These are phyloP conservation scores for Paecilomyces fulvus DNA, from an alignment of 2,329 filamentous ascomycete species.

Conservation along the genomic window DNA sequence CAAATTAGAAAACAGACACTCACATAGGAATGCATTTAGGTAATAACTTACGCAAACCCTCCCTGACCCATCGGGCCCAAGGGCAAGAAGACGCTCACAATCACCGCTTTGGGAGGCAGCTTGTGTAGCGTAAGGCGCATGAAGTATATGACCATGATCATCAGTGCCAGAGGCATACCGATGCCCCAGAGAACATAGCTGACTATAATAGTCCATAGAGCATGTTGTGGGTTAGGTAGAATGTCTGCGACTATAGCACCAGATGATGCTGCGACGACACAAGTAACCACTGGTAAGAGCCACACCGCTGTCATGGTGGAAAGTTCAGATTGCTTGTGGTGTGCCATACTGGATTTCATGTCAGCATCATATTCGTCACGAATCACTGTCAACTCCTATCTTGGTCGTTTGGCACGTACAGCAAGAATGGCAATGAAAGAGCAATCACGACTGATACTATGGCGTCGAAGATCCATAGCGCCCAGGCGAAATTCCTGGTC, in stretches of 20 bases:
- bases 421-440: slow-evolving; percentile 49
- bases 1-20: slow-evolving; percentile 3
- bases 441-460: slow-evolving; percentile 46
- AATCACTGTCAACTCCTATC: slow-evolving; percentile 4
- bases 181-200: slow-evolving; percentile 67
- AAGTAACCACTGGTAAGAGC: slow-evolving; percentile 59
- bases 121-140: slow-evolving; percentile 59
- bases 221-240: slow-evolving; percentile 47
- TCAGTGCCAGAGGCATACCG: slow-evolving; percentile 52
- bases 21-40: background rate
- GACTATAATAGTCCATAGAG: slow-evolving; percentile 54
- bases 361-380: background rate
- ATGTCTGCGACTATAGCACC: slow-evolving; percentile 55
- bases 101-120: slow-evolving; percentile 59
- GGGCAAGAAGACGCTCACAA: slow-evolving; percentile 61
- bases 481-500: slow-evolving; percentile 49
- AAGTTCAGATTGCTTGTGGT: slow-evolving; percentile 37
- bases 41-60: slow-evolving; percentile 43
- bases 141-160: slow-evolving; percentile 61
- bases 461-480: slow-evolving; percentile 51
- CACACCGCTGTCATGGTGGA: slow-evolving; percentile 57
- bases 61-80: slow-evolving; percentile 60
- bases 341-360: slow-evolving; percentile 14
- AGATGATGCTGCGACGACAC: slow-evolving; percentile 57
- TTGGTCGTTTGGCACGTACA: slow-evolving; percentile 31